A percentile compares a stretch with the other conserved stretches of the same genome.
phyloP scores from a whole-genome alignment of 495 filamentous ascomycete genomes.

The Venustampulla echinocandica region DNA sequence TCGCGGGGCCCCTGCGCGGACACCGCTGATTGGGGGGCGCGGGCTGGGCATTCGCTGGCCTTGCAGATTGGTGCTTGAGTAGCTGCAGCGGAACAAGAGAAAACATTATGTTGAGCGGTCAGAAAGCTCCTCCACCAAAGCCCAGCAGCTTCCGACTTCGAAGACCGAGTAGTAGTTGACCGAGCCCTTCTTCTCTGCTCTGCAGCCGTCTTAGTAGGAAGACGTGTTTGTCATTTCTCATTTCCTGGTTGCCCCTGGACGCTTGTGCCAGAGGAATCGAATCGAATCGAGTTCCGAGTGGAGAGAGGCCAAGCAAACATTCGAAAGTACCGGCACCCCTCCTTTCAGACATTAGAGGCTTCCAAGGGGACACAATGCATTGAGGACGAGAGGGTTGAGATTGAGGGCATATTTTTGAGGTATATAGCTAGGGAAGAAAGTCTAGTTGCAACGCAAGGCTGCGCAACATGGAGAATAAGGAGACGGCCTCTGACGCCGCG shows the following conservation, averaged over 20 bases:
- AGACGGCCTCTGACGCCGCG: neutral
- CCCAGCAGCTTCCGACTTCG: neutral
- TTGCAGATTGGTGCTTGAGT: conserved; percentile 4
- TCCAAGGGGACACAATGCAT: conserved; percentile 1
- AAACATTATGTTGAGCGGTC: neutral
- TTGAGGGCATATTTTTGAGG: neutral
- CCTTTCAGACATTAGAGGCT: neutral
- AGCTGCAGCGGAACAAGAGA: conserved; percentile 5
- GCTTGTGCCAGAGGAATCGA: neutral
- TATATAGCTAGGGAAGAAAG: neutral
- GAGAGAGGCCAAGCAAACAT: neutral
- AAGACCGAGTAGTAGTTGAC: neutral
- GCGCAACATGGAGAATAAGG: conserved; percentile 6
- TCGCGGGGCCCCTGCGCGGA: too few species aligned
- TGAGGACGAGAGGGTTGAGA: conserved; percentile 1
- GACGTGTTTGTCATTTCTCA: neutral
- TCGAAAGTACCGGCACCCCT: neutral
- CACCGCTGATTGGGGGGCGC: neutral
- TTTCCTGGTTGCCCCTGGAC: neutral
- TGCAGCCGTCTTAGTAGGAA: neutral
- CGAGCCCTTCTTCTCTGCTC: neutral
- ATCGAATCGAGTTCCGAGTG: neutral
- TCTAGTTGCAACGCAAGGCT: neutral
- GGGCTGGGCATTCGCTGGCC: neutral
- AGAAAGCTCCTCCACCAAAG: neutral